These are phyloP conservation scores for Leptodermis oblonga DNA, from an alignment of 257 asterid species.

Conservation along the genomic window DNA sequence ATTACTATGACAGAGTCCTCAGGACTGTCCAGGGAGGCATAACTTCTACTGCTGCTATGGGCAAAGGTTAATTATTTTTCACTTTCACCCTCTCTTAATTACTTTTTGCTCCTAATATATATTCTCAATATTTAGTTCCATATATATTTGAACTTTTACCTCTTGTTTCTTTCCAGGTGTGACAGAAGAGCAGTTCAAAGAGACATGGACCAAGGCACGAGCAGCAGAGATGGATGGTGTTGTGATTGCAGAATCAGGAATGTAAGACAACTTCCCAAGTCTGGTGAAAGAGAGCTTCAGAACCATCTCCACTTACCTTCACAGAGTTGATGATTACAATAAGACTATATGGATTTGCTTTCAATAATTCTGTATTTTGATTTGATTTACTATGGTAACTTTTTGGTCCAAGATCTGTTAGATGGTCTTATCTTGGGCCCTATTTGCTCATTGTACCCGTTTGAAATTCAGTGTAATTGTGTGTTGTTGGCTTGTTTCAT, in stretches of 20 bases:
- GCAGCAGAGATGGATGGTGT: constrained; percentile 39
- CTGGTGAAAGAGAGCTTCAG: too few relatives aligned
- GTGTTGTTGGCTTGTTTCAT: too few relatives aligned
- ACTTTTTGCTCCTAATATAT: too few relatives aligned
- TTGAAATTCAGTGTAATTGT: constrained; percentile 3
- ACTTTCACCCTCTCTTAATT: too few relatives aligned
- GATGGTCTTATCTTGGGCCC: not conserved
- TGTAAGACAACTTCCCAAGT: constrained; percentile 39
- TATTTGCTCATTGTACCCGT: constrained; percentile 1
- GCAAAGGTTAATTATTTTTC: constrained; percentile 76
- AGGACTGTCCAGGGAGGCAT: constrained; percentile 97
- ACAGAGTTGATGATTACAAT: too few relatives aligned
- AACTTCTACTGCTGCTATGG: constrained; percentile 98
- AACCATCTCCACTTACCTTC: too few relatives aligned
- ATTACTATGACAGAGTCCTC: constrained; percentile 85
- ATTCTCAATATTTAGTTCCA: too few relatives aligned
- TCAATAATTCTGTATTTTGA: constrained; percentile 35
- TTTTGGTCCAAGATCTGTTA: constrained; percentile 26
- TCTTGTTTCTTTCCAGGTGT: constrained; percentile 77
- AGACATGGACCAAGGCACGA: constrained; percentile 80
- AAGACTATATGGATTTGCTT: constrained; percentile 12
- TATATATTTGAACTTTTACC: too few relatives aligned
- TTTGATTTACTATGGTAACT: constrained; percentile 22
- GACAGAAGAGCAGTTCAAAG: constrained; percentile 91
- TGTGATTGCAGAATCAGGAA: constrained; percentile 75